These are phyloP conservation scores for Gentiana straminea DNA, from an alignment of 257 asterid species.

Conservation along the genomic window DNA sequence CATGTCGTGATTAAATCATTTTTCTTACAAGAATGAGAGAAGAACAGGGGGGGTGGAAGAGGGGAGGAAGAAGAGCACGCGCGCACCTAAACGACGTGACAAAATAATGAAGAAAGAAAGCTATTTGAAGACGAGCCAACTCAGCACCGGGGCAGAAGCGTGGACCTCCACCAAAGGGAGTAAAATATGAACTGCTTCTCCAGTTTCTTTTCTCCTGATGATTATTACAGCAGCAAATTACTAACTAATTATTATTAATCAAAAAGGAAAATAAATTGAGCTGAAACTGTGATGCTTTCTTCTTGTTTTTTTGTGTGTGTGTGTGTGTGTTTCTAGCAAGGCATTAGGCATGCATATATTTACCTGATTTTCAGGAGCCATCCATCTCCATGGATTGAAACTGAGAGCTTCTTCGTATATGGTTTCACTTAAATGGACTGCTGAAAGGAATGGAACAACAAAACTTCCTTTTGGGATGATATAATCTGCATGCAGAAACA, in stretches of 20 bases:
- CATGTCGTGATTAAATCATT: background rate
- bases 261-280: too few relatives aligned
- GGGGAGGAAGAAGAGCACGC: background rate
- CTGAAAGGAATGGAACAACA: conserved; percentile 86
- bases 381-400: conserved; percentile 96
- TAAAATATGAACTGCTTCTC: conserved; percentile 61
- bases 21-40: background rate
- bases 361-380: conserved; percentile 74
- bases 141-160: conserved; percentile 97
- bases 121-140: conserved; percentile 86
- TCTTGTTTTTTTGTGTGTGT: background rate
- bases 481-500: conserved; percentile 54
- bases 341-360: background rate
- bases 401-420: conserved; percentile 47
- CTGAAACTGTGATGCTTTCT: background rate
- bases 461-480: conserved; percentile 75
- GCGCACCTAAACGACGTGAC: conserved; percentile 53
- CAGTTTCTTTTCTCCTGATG: conserved; percentile 76
- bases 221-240: too few relatives aligned
- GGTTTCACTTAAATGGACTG: conserved; percentile 59
- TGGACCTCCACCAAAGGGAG: conserved; percentile 90
- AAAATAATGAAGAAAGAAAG: conserved; percentile 71
- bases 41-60: too few relatives aligned
- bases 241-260: too few relatives aligned
- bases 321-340: too few relatives aligned